Base-by-base conservation (phyloP, 1,284 basidiomycete genomes). In the Cutaneotrichosporon cutaneum region DNA sequence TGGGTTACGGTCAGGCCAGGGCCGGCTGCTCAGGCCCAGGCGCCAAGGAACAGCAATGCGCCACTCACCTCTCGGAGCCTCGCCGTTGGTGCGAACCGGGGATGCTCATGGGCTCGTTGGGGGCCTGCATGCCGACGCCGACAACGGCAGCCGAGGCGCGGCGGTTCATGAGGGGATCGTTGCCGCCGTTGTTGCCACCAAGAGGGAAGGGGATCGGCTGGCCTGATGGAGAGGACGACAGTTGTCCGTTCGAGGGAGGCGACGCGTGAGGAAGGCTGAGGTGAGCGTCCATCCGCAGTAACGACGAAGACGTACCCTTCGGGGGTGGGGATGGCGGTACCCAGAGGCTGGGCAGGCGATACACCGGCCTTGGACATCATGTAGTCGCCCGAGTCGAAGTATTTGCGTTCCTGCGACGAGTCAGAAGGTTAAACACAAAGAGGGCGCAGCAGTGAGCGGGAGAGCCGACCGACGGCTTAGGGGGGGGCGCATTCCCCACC, bases 311-410 rank as follows among this genome's bases (percentile, higher is more conserved):
- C 89, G 66, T 74, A 93, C 92, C 91, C 92, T 82, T 96, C 91
- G 32, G 94, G 93, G 78, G 91, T 94, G 26, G 94, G 94, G 70
- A 96, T 96, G 53, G 92, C 90, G 30, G 92, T 96, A 47, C 94
- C 94, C 55, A 95, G 91, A 16, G 87, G 85, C 75, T 86, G 91
- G 77, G 92, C 90, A 52, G 92, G 88, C 24, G 89, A 64, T 45
- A 91, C 90, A 35, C 94, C 94, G 4, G 94, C 94, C 80, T 97
- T 96, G 59, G 92, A 94, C 70, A 97, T 84, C 56, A 93, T 93
- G 76, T 97, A 97, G 80, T 97, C 94, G 66, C 94, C 94, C 63
- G 94, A 97, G 81, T 97, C 94, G 79, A 97, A 97, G 82, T 92
- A 97, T 80, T 96, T 96, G 74, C 94, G 90, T 79, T 96, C 94